Percentiles rank a stretch among this genome's conserved stretches.
These are phyloP conservation scores for Coemansia sp. DNA, from an alignment of 192 early-diverging fungal species.

Conservation along the genomic window DNA sequence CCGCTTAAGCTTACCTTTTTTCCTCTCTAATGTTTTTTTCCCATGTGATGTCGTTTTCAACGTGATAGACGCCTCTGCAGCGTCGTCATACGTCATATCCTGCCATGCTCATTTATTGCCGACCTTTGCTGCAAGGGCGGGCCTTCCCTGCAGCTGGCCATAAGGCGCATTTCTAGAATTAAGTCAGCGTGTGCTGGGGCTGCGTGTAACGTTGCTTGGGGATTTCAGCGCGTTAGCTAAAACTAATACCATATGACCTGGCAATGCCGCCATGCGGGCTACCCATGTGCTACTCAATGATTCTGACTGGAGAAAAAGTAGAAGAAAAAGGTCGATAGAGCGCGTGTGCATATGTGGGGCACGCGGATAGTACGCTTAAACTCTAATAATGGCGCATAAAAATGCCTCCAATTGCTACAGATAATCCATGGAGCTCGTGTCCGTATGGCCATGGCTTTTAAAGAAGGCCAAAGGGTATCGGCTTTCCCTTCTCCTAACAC, in stretches of 20 bases:
- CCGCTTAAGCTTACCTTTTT: neutral
- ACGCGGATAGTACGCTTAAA: neutral
- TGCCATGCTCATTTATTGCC: neutral
- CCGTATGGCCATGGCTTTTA: neutral
- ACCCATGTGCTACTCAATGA: neutral
- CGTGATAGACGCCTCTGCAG: neutral
- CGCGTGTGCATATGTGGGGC: neutral
- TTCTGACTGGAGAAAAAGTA: neutral
- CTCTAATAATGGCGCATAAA: neutral
- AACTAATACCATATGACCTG: neutral
- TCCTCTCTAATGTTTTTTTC: neutral
- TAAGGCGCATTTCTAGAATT: neutral
- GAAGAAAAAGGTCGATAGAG: neutral
- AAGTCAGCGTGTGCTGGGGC: neutral
- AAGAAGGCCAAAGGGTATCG: neutral
- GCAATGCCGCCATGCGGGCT: neutral
- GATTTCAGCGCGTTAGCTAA: neutral
- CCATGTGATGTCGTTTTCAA: neutral
- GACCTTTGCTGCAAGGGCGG: neutral
- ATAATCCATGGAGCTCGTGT: neutral
- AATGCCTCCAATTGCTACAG: neutral
- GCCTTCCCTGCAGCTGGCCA: neutral
- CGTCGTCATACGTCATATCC: neutral
- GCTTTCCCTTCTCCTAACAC: neutral
- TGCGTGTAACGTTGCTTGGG: neutral